Conservation (phyloP, 805 yeast species). For the Cyberlindnera saturnus region DNA sequence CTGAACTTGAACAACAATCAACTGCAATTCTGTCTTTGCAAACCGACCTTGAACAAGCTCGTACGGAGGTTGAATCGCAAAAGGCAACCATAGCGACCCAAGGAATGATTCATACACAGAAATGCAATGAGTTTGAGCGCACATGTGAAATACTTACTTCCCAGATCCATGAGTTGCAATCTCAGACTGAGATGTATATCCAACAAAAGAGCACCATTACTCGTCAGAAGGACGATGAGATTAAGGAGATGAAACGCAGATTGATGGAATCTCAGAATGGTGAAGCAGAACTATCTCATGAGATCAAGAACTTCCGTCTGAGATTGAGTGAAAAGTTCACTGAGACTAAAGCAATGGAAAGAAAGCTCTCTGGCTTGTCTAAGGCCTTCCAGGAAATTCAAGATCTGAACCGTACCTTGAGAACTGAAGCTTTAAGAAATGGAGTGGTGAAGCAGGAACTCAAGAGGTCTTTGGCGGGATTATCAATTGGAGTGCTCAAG, state of each 20-base stretch:
- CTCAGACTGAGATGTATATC: neutral
- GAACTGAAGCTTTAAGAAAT: conserved; percentile 8
- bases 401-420: conserved; percentile 5
- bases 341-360: conserved; percentile 1
- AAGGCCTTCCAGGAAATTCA: conserved; percentile 1
- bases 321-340: conserved; percentile 9
- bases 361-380: conserved; percentile 1
- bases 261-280: neutral
- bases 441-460: conserved; percentile 9
- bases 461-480: conserved; percentile 4
- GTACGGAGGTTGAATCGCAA: neutral
- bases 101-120: neutral
- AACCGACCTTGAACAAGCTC: neutral
- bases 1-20: conserved; percentile 3
- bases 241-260: conserved; percentile 5
- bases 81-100: neutral
- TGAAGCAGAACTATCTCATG: neutral
- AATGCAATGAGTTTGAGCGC: conserved; percentile 4
- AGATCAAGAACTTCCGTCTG: conserved; percentile 1
- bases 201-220: conserved; percentile 1
- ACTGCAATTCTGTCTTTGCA: neutral
- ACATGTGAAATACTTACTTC: neutral
- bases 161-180: neutral
- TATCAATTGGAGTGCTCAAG: conserved; percentile 4
- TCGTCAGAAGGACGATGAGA: conserved; percentile 13